Conservation (phyloP, 768 basidiomycete genomes). For the Amanita rubescens region DNA sequence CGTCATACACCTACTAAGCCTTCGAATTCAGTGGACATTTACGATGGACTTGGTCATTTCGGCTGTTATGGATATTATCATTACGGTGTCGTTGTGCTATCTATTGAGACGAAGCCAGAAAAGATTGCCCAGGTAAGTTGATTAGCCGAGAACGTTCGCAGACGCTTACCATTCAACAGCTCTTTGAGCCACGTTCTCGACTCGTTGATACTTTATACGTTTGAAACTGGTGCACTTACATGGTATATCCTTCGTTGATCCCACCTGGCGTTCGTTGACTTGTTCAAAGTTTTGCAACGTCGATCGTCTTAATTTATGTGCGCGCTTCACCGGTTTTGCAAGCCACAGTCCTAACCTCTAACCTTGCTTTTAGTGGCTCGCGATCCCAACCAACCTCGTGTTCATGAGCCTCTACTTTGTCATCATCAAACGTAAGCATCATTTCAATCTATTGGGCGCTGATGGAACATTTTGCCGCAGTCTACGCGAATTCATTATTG, state of each 20-base stretch:
- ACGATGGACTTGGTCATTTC: slow-evolving; percentile 45
- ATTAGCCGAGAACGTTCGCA: background rate
- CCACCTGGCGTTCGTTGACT: background rate
- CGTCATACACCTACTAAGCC: slow-evolving; percentile 6
- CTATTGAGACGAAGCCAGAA: slow-evolving; percentile 32
- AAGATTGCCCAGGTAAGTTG: slow-evolving; percentile 27
- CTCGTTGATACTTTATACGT: slow-evolving; percentile 40
- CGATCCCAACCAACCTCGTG: slow-evolving; percentile 38
- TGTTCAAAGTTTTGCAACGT: slow-evolving; percentile 29
- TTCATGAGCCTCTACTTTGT: slow-evolving; percentile 50
- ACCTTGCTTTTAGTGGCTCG: slow-evolving; percentile 32
- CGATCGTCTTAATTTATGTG: slow-evolving; percentile 42
- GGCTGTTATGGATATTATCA: slow-evolving; percentile 40
- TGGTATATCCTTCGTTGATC: slow-evolving; percentile 20
- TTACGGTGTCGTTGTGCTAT: slow-evolving; percentile 37
- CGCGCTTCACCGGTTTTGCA: slow-evolving; percentile 7
- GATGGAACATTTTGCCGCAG: slow-evolving; percentile 16
- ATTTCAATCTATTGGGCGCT: background rate
- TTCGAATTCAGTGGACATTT: slow-evolving; percentile 35
- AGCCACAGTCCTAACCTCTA: background rate
- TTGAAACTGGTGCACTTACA: slow-evolving; percentile 47
- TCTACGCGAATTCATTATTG: slow-evolving; percentile 45
- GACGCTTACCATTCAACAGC: slow-evolving; percentile 16
- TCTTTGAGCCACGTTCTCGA: slow-evolving; percentile 39
- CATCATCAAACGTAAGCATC: slow-evolving; percentile 39